Conservation (phyloP, 768 basidiomycete species). For the Sistotremastrum suecicum region DNA sequence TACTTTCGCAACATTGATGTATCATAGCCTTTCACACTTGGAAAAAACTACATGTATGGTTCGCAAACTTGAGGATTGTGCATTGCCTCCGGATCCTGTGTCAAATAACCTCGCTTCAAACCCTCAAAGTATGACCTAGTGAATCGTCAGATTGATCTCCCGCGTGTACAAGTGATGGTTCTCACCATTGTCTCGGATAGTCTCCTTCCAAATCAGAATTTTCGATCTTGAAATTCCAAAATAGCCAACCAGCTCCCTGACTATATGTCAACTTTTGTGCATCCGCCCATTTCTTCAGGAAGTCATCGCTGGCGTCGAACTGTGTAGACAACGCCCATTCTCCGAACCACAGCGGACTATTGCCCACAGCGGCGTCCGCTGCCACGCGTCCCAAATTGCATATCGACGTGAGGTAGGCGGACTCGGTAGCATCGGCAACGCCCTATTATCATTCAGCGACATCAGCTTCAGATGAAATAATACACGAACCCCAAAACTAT, state of each 20-base stretch:
- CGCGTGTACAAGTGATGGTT: neutral
- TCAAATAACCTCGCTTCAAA: conserved; percentile 42
- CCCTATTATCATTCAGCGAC: conserved; percentile 27
- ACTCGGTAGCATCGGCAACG: conserved; percentile 48
- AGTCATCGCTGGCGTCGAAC: conserved; percentile 45
- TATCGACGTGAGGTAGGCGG: conserved; percentile 50
- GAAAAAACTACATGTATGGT: conserved; percentile 21
- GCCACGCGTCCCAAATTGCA: conserved; percentile 59
- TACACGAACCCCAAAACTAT: conserved; percentile 30
- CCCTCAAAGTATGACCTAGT: conserved; percentile 63
- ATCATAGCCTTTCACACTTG: neutral
- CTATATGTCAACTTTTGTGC: conserved; percentile 57
- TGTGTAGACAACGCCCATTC: conserved; percentile 55
- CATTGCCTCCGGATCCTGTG: conserved; percentile 41
- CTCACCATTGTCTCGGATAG: conserved; percentile 50
- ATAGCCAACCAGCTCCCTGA: conserved; percentile 54
- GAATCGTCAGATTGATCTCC: neutral
- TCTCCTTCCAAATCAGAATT: conserved; percentile 34
- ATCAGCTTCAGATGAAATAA: neutral
- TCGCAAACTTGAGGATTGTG: conserved; percentile 52
- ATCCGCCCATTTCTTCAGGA: conserved; percentile 57
- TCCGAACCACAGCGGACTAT: conserved; percentile 36
- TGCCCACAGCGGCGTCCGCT: conserved; percentile 26
- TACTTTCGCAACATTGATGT: neutral
- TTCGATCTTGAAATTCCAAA: conserved; percentile 69